Conservation (phyloP, 2,329 filamentous ascomycete species). For the Hypoxylon sp. region DNA sequence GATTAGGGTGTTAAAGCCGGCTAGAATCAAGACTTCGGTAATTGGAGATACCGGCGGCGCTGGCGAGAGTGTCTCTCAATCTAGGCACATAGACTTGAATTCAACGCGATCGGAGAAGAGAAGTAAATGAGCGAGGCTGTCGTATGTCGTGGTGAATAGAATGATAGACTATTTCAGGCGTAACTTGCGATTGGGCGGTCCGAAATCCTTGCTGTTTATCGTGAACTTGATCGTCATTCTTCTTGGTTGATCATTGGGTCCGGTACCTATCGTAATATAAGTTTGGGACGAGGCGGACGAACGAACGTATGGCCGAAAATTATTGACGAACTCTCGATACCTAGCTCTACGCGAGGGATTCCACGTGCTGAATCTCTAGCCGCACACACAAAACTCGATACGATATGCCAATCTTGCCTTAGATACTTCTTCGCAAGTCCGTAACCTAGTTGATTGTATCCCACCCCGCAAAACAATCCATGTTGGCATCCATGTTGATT, state of each 20-base stretch:
- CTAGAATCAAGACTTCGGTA: constrained; percentile 23
- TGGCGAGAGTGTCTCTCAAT: constrained; percentile 5
- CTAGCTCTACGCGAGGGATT: constrained; percentile 14
- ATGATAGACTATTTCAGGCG: constrained; percentile 8
- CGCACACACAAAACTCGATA: constrained; percentile 14
- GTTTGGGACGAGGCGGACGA: constrained; percentile 35
- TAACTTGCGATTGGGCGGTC: constrained; percentile 31
- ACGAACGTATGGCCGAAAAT: constrained; percentile 27
- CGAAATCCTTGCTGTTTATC: constrained; percentile 39
- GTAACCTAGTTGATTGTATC: constrained; percentile 18
- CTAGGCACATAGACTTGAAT: background rate
- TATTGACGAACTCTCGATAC: constrained; percentile 4
- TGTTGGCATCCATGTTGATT: constrained; percentile 20
- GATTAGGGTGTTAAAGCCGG: constrained; percentile 12
- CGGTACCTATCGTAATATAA: constrained; percentile 21
- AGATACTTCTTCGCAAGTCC: constrained; percentile 4
- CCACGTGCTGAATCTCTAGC: constrained; percentile 31
- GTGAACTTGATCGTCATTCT: constrained; percentile 38
- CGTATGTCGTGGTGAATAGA: background rate
- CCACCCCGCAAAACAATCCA: constrained; percentile 34
- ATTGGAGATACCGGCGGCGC: background rate
- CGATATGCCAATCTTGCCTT: constrained; percentile 18
- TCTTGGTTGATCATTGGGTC: constrained; percentile 39
- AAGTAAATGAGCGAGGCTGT: constrained; percentile 13
- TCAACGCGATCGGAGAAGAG: background rate